A percentile compares a stretch with the other conserved stretches of the same genome.
phyloP scores from a whole-genome alignment of 495 filamentous ascomycete species.

The Aspergillus taichungensis region DNA sequence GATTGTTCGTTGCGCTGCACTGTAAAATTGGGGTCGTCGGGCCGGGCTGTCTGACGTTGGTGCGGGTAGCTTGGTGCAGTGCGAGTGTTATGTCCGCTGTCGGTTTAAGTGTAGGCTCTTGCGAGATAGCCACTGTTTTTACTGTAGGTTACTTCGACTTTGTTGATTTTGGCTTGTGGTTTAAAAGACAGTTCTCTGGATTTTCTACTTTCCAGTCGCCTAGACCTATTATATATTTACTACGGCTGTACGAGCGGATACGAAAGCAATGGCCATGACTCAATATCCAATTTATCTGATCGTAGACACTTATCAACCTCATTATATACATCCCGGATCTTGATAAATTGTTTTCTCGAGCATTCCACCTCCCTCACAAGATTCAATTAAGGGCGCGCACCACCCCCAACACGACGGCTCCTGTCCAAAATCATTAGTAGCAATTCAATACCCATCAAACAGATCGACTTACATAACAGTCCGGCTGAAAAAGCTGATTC shows the following conservation, averaged over 20 bases:
- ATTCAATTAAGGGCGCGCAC: conserved; percentile 7
- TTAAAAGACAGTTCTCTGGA: background rate
- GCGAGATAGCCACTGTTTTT: too few relatives aligned
- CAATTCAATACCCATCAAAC: background rate
- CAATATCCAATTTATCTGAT: conserved; percentile 10
- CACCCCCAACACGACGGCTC: conserved; percentile 31
- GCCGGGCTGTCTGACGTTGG: too few relatives aligned
- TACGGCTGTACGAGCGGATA: background rate
- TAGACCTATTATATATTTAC: background rate
- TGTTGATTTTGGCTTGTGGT: background rate
- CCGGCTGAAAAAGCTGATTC: conserved; percentile 71
- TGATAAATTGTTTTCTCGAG: conserved; percentile 7
- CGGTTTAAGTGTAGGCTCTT: too few relatives aligned
- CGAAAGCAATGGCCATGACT: conserved; percentile 7
- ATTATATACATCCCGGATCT: conserved; percentile 23
- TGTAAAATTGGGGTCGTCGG: too few relatives aligned
- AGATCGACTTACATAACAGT: conserved; percentile 68
- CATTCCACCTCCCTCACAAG: too few relatives aligned
- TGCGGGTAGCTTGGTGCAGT: too few relatives aligned
- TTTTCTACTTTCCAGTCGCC: background rate
- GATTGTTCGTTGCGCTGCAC: too few relatives aligned
- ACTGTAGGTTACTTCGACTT: too few relatives aligned
- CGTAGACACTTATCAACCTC: conserved; percentile 8
- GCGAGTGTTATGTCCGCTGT: too few relatives aligned
- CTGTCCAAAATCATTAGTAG: conserved; percentile 15